These are phyloP conservation scores for Nothomitra cinnamomea DNA, from an alignment of 2,329 filamentous ascomycete species.

Conservation along the genomic window DNA sequence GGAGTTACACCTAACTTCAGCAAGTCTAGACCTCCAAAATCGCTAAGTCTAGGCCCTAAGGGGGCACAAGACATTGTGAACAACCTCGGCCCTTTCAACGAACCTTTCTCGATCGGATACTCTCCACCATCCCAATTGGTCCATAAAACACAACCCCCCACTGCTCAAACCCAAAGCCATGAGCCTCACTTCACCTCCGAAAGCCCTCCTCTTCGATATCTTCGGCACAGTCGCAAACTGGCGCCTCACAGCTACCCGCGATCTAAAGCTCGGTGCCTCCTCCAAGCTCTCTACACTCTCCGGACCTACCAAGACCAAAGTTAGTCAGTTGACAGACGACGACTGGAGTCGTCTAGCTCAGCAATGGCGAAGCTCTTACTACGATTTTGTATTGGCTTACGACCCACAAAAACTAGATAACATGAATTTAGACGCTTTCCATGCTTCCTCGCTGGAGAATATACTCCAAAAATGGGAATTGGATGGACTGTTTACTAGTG, in stretches of 20 bases:
- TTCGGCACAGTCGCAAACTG: conserved; percentile 73
- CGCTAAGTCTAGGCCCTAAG: too few species aligned
- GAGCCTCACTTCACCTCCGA: conserved; percentile 18
- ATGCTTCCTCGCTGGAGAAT: conserved; percentile 41
- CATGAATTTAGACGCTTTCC: conserved; percentile 54
- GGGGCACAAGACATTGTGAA: too few species aligned
- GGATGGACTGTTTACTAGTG: conserved; percentile 39
- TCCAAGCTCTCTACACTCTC: conserved; percentile 31
- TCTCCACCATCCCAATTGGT: too few species aligned
- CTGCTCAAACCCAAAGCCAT: too few species aligned
- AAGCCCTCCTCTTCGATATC: conserved; percentile 55
- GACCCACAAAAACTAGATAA: conserved; percentile 25
- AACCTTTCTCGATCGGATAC: too few species aligned
- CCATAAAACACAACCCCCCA: too few species aligned
- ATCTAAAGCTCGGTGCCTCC: conserved; percentile 35
- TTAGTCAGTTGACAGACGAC: conserved; percentile 30
- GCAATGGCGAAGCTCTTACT: conserved; percentile 52
- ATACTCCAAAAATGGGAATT: conserved; percentile 41
- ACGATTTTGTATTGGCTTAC: conserved; percentile 38
- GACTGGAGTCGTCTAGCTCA: conserved; percentile 46
- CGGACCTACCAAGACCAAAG: conserved; percentile 22
- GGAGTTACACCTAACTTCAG: too few species aligned
- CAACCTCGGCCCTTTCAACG: too few species aligned
- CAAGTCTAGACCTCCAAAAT: too few species aligned
- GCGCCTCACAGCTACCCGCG: conserved; percentile 46